Base-by-base conservation (phyloP, 23 red algal species). In the Gracilaria vermiculophylla region DNA sequence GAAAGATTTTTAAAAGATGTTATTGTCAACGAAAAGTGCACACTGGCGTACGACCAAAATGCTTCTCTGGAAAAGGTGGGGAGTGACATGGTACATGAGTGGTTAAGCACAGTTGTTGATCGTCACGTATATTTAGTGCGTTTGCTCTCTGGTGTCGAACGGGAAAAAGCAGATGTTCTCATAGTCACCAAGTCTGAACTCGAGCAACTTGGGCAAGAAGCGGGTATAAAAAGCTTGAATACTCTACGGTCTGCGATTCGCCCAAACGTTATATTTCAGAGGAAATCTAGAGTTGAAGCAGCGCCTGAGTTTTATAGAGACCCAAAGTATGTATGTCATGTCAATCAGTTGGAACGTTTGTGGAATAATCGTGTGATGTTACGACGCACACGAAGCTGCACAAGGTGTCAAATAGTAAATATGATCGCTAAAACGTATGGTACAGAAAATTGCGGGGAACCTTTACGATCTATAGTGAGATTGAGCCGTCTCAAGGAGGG, bases 401-500 rank as follows among this genome's bases (percentile, higher is more conserved):
- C 62, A 25, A 69, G 81, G 39, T 85, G 81, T 56, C 28, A 53
- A 34, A 36, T 85, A 10, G 81, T 85, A 53, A 85, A 85, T 36
- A 51, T 71, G 2, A 71, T 85, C 57, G 60, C 58, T 42, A 69
- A 71, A 37, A 40, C 58, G 58, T 27, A 51, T 13, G 81, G 81
- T 23, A 41, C 53, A 20, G 81, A 52, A 31, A 43, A 23, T 11
- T 29, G 32, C 28, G 81, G 81, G 0, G 81, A 85, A 53, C 81
- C 81, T 1, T 85, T 85, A 62, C 37, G 60, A 13, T 52, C 58
- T 35, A 70, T 85, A 0, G 81, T 45, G 42, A 72, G 81, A 54
- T 33, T 85, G 27, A 50, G 44, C 19, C 81, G 81, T 10, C 14
- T 42, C 16, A 45, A 51, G 13, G 48, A 85, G 33, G 14, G 34